phyloP scores from a whole-genome alignment of 1,284 basidiomycete species.

The Termitomyces sp. region DNA sequence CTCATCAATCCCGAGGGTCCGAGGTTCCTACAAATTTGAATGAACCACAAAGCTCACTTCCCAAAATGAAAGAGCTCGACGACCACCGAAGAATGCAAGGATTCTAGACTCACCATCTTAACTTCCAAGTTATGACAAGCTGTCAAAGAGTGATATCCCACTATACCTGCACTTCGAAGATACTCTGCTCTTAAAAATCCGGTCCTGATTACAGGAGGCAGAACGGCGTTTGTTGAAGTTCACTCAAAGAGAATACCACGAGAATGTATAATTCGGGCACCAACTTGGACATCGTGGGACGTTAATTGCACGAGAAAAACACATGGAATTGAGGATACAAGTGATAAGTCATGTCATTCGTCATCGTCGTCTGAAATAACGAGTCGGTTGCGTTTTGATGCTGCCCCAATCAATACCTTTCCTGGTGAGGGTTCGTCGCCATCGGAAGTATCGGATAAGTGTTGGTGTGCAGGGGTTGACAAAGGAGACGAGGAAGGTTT shows the following conservation, averaged over 20 bases:
- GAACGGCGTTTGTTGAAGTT: not conserved
- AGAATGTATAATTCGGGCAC: not conserved
- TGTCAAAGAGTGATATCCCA: constrained; percentile 6
- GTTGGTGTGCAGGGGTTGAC: not conserved
- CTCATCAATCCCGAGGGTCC: not conserved
- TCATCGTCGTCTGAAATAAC: constrained; percentile 47
- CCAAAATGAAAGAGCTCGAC: not conserved
- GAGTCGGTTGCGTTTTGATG: constrained; percentile 30
- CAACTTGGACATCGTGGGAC: not conserved
- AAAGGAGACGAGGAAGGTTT: constrained; percentile 7
- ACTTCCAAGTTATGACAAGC: not conserved
- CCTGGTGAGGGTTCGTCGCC: constrained; percentile 3
- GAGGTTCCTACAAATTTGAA: not conserved
- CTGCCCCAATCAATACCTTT: not conserved
- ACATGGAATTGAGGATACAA: not conserved
- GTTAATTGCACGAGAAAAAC: not conserved
- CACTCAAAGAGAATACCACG: not conserved
- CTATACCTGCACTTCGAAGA: not conserved
- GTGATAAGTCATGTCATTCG: constrained; percentile 19
- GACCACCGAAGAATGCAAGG: not conserved
- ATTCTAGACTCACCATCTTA: not conserved
- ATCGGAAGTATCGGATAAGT: not conserved
- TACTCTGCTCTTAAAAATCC: not conserved
- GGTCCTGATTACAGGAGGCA: not conserved
- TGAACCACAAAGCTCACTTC: not conserved